Conservation (phyloP, 345 rosid genomes). For the Geranium brycei region DNA sequence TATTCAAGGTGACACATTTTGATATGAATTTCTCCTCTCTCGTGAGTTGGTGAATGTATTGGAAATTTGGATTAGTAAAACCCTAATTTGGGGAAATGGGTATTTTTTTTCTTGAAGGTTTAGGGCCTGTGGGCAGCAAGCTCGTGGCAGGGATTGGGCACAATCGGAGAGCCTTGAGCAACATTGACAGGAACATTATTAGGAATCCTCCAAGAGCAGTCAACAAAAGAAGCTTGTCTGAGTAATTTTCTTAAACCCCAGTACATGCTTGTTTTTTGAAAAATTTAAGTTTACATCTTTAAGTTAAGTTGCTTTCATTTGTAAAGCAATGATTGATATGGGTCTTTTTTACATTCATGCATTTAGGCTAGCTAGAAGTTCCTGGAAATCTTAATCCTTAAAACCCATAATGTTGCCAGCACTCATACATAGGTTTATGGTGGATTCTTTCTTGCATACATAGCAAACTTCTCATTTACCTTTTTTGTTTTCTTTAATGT, state of each 20-base stretch:
- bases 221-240: conserved; percentile 44
- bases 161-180: conserved; percentile 63
- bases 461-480: neutral
- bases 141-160: conserved; percentile 28
- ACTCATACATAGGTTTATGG: neutral
- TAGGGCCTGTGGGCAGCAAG: conserved; percentile 49
- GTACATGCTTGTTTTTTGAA: neutral
- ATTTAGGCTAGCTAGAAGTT: neutral
- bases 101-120: conserved; percentile 15
- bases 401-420: neutral
- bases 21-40: neutral
- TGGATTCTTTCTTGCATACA: neutral
- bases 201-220: conserved; percentile 50
- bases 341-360: too few relatives aligned
- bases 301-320: neutral
- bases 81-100: conserved; percentile 13
- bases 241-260: conserved; percentile 31
- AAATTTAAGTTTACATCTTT: neutral
- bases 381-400: too few relatives aligned
- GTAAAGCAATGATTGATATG: neutral
- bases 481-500: neutral
- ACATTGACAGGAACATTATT: conserved; percentile 49
- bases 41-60: neutral
- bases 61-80: conserved; percentile 7
- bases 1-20: conserved; percentile 30